Evolutionary conservation across 345 rosid genomes (phyloP).

Genomic region (Eutrema yunnanense): DNA sequence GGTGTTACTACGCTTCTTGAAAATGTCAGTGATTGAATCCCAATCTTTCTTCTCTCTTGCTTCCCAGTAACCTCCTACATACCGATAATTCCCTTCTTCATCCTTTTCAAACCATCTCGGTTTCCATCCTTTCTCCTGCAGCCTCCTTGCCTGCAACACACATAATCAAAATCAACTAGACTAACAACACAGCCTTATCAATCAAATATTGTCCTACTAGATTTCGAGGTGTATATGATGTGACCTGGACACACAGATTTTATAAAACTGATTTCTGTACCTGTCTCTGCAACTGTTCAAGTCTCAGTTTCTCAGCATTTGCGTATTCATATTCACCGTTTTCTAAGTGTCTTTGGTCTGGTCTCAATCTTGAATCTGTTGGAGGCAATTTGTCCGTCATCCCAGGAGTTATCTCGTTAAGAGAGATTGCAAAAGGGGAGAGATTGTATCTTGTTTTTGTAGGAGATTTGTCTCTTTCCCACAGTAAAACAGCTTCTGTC

Average conservation of each 20-base stretch:
- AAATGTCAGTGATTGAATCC: slow-evolving; percentile 68
- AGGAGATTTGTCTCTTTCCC: slow-evolving; percentile 75
- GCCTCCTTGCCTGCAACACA: slow-evolving; percentile 71
- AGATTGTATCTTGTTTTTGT: slow-evolving; percentile 95
- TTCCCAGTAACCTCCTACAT: slow-evolving; percentile 92
- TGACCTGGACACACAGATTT: background rate
- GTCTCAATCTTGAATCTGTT: slow-evolving; percentile 96
- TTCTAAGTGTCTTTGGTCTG: slow-evolving; percentile 90
- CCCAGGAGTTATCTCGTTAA: slow-evolving; percentile 81
- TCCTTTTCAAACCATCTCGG: slow-evolving; percentile 89
- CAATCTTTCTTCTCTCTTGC: slow-evolving; percentile 65
- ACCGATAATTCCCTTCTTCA: slow-evolving; percentile 82
- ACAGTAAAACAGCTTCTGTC: slow-evolving; percentile 88
- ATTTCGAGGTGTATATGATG: background rate
- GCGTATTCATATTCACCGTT: slow-evolving; percentile 94
- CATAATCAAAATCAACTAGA: background rate
- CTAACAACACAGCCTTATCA: background rate
- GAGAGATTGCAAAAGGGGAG: slow-evolving; percentile 83
- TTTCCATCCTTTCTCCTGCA: slow-evolving; percentile 99
- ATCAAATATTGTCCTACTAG: background rate
- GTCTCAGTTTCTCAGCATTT: slow-evolving; percentile 90
- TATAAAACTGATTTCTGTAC: slow-evolving; percentile 28
- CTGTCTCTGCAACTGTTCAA: slow-evolving; percentile 97
- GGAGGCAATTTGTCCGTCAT: slow-evolving; percentile 78
- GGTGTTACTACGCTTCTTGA: slow-evolving; percentile 36